A percentile compares a stretch with the other conserved stretches of the same genome.
phyloP scores from a whole-genome alignment of 139 green algal species.

The Coelastrella sp. region DNA sequence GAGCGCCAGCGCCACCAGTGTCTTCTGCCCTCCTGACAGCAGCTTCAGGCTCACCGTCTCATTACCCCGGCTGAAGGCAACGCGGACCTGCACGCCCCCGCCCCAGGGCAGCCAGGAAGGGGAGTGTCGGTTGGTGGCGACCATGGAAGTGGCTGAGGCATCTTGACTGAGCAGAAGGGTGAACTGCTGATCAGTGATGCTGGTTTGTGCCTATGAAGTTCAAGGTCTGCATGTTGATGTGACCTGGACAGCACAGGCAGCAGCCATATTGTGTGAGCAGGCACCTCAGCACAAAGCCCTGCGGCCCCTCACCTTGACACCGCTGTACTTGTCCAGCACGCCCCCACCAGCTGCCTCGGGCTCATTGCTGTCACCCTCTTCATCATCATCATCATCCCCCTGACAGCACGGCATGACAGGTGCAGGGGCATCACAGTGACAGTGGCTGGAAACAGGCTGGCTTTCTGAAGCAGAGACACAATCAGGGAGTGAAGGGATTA shows the following conservation, averaged over 20 bases:
- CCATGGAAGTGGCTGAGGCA: no score
- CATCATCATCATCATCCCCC: slow-evolving; percentile 55
- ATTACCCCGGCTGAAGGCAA: slow-evolving; percentile 62
- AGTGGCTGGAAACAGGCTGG: background rate
- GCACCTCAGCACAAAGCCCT: background rate
- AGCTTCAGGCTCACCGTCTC: slow-evolving; percentile 92
- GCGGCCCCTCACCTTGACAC: slow-evolving; percentile 84
- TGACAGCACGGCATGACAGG: background rate
- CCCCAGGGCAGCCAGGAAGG: background rate
- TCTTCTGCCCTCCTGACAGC: slow-evolving; percentile 97
- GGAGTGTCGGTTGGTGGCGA: no score
- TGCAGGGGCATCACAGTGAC: background rate
- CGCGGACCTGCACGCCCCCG: slow-evolving; percentile 44
- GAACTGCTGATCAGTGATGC: background rate
- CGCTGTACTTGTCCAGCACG: slow-evolving; percentile 83
- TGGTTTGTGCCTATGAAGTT: background rate
- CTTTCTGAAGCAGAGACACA: no score
- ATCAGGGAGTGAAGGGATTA: background rate
- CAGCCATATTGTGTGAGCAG: no score
- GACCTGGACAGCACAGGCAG: no score
- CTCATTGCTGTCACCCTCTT: slow-evolving; percentile 53
- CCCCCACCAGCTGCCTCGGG: slow-evolving; percentile 8
- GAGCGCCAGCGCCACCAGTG: slow-evolving; percentile 96
- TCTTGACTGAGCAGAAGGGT: no score
- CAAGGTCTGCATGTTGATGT: no score